Evolutionary conservation across 2,329 filamentous ascomycete species (phyloP).

Genomic region (Penicillium crustosum): DNA sequence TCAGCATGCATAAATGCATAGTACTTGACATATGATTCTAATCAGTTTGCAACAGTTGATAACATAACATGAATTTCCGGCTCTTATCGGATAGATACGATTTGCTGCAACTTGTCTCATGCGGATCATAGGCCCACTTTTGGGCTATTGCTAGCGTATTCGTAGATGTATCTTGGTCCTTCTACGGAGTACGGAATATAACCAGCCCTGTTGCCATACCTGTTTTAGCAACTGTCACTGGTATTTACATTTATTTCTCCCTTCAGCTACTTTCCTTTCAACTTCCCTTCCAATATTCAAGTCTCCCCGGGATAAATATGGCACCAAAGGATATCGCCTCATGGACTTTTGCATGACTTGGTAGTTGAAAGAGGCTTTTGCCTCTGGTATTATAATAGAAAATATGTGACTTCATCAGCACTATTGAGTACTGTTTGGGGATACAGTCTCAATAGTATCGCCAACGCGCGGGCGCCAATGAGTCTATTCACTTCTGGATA

Average conservation of each 20-base stretch:
- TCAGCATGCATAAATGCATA: too few relatives aligned
- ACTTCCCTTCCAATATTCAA: not conserved
- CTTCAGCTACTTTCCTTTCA: not conserved
- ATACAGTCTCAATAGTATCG: conserved; percentile 2
- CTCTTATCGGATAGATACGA: not conserved
- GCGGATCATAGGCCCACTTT: not conserved
- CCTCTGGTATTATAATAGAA: not conserved
- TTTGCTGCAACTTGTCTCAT: not conserved
- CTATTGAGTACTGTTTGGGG: conserved; percentile 3
- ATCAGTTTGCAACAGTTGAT: not conserved
- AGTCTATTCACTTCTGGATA: not conserved
- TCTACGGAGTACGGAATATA: not conserved
- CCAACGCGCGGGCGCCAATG: not conserved
- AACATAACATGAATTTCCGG: too few relatives aligned
- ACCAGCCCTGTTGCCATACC: not conserved
- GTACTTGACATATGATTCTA: not conserved
- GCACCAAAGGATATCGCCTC: not conserved
- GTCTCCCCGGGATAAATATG: not conserved
- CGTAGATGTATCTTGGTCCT: not conserved
- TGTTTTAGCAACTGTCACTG: not conserved
- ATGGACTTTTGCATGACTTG: not conserved
- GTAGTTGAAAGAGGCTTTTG: not conserved
- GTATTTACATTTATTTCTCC: not conserved
- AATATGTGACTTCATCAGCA: too few relatives aligned
- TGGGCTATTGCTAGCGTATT: not conserved